Conservation (phyloP, 164 flowering plant genomes). For the Chloranthus sessilifolius region DNA sequence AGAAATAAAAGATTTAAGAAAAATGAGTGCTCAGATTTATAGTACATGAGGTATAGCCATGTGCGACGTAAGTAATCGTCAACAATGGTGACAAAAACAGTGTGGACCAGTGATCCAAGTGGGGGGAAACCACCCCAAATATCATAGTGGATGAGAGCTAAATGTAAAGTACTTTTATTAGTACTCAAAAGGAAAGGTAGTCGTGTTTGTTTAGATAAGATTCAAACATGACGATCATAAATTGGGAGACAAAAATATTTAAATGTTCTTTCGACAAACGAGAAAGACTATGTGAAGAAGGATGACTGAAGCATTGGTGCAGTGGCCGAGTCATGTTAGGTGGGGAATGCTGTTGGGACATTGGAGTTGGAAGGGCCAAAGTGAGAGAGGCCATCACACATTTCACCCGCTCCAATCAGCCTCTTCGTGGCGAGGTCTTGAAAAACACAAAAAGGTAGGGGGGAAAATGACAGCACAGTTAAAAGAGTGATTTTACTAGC, state of each 20-base stretch:
- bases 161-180: not conserved
- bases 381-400: too few species aligned
- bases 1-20: not conserved
- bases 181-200: not conserved
- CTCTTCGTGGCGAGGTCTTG: too few species aligned
- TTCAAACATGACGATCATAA: conserved; percentile 1
- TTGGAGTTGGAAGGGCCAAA: too few species aligned
- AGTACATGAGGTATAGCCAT: not conserved
- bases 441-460: too few species aligned
- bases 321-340: conserved; percentile 6
- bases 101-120: not conserved
- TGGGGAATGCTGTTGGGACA: not conserved
- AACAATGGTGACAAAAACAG: conserved; percentile 10
- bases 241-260: conserved; percentile 8
- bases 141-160: conserved; percentile 12
- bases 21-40: not conserved
- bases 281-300: too few species aligned
- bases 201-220: conserved; percentile 1
- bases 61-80: too few species aligned
- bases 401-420: not conserved
- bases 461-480: not conserved
- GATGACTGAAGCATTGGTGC: too few species aligned
- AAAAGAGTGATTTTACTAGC: conserved; percentile 1
- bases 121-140: conserved; percentile 9
- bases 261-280: not conserved